phyloP scores from a whole-genome alignment of 177 flowering plant genomes.

The Vitis hybrid region DNA sequence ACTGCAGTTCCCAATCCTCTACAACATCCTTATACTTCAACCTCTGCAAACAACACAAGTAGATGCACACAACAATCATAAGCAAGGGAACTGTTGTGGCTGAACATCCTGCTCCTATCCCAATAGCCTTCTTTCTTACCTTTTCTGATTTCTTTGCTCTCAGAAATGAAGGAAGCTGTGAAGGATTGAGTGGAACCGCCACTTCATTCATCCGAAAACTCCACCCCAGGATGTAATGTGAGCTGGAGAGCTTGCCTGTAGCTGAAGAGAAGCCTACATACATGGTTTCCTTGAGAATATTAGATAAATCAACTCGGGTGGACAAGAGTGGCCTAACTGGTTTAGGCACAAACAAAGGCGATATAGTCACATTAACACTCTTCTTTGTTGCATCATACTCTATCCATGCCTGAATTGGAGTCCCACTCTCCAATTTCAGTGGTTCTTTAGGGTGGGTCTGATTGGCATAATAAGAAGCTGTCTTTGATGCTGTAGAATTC shows the following conservation, averaged over 20 bases:
- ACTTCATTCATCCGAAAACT: constrained; percentile 29
- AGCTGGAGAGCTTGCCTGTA: constrained; percentile 24
- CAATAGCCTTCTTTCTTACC: too few relatives aligned
- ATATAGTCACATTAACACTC: constrained; percentile 23
- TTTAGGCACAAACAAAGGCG: background rate
- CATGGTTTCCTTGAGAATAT: constrained; percentile 26
- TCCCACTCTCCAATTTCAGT: constrained; percentile 21
- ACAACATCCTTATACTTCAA: constrained; percentile 41
- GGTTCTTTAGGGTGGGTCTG: background rate
- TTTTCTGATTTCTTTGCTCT: too few relatives aligned
- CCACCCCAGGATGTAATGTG: constrained; percentile 58
- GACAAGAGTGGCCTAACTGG: constrained; percentile 27
- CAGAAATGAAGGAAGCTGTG: too few relatives aligned
- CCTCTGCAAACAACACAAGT: constrained; percentile 38
- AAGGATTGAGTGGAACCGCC: too few relatives aligned
- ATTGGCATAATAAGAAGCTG: constrained; percentile 10
- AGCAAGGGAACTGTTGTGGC: too few relatives aligned
- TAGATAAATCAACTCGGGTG: constrained; percentile 9
- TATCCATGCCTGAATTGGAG: constrained; percentile 31
- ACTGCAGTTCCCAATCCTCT: constrained; percentile 61
- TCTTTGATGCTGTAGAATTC: constrained; percentile 1
- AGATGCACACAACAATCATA: too few relatives aligned
- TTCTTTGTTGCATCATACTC: constrained; percentile 21
- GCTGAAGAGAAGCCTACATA: constrained; percentile 58
- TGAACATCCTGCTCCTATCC: too few relatives aligned